A percentile compares a stretch with the other conserved stretches of the same genome.
These are phyloP conservation scores for Asclepias syriaca DNA, from an alignment of 257 asterid species.

Conservation along the genomic window DNA sequence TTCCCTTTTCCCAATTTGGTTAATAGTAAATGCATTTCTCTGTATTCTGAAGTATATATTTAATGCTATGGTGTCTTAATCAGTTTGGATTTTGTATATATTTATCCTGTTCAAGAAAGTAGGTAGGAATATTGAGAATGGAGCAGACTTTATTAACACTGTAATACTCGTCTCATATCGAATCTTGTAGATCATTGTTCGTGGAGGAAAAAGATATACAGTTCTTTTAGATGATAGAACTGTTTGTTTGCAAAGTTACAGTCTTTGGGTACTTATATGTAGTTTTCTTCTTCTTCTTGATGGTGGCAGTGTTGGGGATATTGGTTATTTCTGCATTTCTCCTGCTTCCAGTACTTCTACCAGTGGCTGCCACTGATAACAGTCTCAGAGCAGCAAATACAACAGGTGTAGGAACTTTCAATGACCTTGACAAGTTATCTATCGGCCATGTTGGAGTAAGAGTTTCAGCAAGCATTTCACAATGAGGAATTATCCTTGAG, in stretches of 20 bases:
- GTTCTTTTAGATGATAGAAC: neutral
- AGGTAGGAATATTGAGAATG: neutral
- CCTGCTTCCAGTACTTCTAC: constrained; percentile 76
- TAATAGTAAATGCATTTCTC: neutral
- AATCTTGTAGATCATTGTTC: neutral
- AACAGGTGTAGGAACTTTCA: constrained; percentile 62
- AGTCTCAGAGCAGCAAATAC: constrained; percentile 25
- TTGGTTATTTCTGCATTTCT: constrained; percentile 56
- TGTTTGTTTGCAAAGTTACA: neutral
- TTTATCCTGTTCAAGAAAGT: neutral
- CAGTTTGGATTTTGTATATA: neutral
- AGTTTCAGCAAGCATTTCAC: constrained; percentile 11
- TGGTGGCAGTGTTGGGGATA: constrained; percentile 63
- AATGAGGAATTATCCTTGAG: neutral
- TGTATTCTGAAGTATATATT: neutral
- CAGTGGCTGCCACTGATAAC: constrained; percentile 61
- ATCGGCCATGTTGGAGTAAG: constrained; percentile 70
- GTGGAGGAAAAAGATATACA: neutral
- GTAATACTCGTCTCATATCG: too few relatives aligned
- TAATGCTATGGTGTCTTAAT: neutral
- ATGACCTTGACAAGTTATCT: constrained; percentile 72
- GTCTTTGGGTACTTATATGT: neutral
- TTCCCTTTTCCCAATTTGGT: neutral
- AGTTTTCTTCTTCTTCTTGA: neutral
- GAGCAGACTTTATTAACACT: neutral